phyloP scores from a whole-genome alignment of 805 yeast species.

The Candida andamanensis region DNA sequence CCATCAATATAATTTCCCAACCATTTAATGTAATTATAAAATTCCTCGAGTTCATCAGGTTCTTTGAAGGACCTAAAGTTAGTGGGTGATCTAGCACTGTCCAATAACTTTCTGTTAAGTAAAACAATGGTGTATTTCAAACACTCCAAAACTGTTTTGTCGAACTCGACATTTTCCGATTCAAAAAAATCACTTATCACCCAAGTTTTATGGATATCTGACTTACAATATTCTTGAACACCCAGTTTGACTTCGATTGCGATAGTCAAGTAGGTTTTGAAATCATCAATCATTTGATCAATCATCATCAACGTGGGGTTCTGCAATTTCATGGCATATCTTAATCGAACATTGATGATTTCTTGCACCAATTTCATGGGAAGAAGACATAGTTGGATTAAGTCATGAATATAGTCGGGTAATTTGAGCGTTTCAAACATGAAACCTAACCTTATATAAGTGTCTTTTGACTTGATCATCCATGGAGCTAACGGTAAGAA shows the following conservation, averaged over 20 bases:
- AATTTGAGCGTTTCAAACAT: conserved; percentile 63
- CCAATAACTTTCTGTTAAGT: conserved; percentile 71
- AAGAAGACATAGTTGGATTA: conserved; percentile 63
- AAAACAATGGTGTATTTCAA: conserved; percentile 66
- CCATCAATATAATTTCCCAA: conserved; percentile 76
- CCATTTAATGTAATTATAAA: conserved; percentile 73
- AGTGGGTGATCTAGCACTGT: conserved; percentile 57
- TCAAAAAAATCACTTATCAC: conserved; percentile 60
- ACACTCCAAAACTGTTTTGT: conserved; percentile 65
- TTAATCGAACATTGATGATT: conserved; percentile 64
- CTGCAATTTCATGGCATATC: conserved; percentile 70
- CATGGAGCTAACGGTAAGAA: conserved; percentile 72
- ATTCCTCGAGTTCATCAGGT: conserved; percentile 81
- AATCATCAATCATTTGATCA: conserved; percentile 87
- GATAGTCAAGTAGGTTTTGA: conserved; percentile 67
- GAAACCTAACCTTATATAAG: conserved; percentile 57
- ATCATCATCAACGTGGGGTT: conserved; percentile 94
- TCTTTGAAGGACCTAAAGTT: conserved; percentile 83
- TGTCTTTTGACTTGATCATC: conserved; percentile 73
- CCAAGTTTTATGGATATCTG: conserved; percentile 61
- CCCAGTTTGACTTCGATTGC: conserved; percentile 73
- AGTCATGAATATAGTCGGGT: conserved; percentile 63
- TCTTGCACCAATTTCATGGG: conserved; percentile 80
- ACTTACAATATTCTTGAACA: conserved; percentile 52
- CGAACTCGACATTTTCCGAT: conserved; percentile 45